Conservation (phyloP, 257 asterid genomes). For the Nicotiana benthamiana region DNA sequence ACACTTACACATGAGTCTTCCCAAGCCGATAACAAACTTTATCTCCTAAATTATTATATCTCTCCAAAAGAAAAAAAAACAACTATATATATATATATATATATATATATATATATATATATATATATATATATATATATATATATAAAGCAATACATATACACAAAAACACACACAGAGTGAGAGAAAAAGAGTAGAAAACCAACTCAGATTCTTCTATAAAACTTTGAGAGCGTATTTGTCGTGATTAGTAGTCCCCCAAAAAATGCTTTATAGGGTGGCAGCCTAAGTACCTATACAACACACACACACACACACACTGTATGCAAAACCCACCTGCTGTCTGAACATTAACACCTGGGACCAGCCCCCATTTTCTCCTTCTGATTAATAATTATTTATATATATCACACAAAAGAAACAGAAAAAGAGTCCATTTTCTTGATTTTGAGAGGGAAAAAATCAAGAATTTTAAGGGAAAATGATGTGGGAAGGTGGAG, state of each 20-base stretch:
- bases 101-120: neutral
- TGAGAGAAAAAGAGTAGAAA: neutral
- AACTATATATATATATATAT: neutral
- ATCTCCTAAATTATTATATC: conserved; percentile 4
- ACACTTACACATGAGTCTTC: neutral
- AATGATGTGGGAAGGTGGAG: conserved; percentile 96
- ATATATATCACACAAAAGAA: neutral
- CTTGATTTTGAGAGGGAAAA: neutral
- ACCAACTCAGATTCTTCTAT: conserved; percentile 28
- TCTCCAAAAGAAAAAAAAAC: neutral
- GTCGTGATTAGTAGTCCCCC: conserved; percentile 40
- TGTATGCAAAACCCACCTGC: conserved; percentile 6
- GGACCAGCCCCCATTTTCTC: conserved; percentile 6
- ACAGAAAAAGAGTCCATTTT: neutral
- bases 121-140: too few species aligned
- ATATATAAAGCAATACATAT: neutral
- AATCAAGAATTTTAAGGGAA: neutral
- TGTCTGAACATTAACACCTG: conserved; percentile 9
- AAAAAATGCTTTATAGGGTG: conserved; percentile 25
- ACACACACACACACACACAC: neutral
- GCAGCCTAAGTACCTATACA: neutral
- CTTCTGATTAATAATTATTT: neutral
- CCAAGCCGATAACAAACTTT: neutral
- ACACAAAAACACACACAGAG: neutral
- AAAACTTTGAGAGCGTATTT: conserved; percentile 25